Base-by-base conservation (phyloP, 2,329 filamentous ascomycete species). In the Dactylellina sp. region DNA sequence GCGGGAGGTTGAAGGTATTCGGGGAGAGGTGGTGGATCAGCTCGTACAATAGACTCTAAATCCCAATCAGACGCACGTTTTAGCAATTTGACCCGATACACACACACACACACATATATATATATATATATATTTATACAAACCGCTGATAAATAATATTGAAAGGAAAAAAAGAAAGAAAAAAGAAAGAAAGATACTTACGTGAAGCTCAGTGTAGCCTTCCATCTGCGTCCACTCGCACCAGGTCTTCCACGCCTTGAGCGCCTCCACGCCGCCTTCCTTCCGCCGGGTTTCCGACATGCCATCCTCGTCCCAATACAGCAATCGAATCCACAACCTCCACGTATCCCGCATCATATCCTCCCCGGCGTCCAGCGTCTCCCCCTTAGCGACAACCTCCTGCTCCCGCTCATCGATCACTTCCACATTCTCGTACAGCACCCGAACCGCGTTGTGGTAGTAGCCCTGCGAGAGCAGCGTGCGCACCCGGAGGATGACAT, bases 331-430 rank as follows among this genome's bases (percentile, higher is more conserved):
- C 68, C 68, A 72, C 39, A 72, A 61, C 53, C 32, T 50, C 68
- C 68, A 72, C 1, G 60, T 64, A 61, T 72, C 68, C 46, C 68
- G 35, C 68, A 72, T 72, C 68, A 72, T 72, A 60, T 65, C 68
- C 52, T 72, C 68, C 24, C 68, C 68, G 9, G 60, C 68, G 0
- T 72, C 68, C 53, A 72, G 22, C 18, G 7, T 28, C 57, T 46
- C 47, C 5, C 49, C 39, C 32, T 50, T 44, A 2, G 22, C 39
- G 16, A 25, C 22, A 4, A 71, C 11, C 52, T 72, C 68, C 24
- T 53, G 44, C 39, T 64, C 68, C 25, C 35, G 57, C 53, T 72
- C 68, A 35, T 72, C 68, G 14, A 72, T 65, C 3, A 46, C 60
- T 20, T 72, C 68, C 12, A 72, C 60, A 20, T 72, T 72, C 46